Evolutionary conservation across 352 stramenopile species (phyloP), one percentile per base, ranked within the genome.

Genomic region (Phytophthora pisi): DNA sequence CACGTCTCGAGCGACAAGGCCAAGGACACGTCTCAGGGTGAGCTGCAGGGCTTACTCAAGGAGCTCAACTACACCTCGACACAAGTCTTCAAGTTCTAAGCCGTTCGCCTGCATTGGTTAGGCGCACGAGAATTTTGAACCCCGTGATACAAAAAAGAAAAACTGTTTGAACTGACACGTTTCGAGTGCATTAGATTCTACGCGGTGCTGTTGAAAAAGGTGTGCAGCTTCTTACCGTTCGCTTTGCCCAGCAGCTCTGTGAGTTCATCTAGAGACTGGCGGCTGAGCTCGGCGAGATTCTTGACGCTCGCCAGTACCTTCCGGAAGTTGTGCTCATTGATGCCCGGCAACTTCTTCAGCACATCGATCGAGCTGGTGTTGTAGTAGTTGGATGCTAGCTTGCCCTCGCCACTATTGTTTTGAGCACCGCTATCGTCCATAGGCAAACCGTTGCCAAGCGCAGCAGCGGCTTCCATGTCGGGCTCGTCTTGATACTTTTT

Each of bases 281-380:
- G 62, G 28, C 79, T 93, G 13, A 98, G 80, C 26, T 95, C 86
- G 1, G 86, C 86, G 7, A 98, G 72, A 56, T 78, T 93, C 43
- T 80, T 71, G 52, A 95, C 86, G 13, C 78, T 82, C 15, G 68
- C 63, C 11, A 96, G 57, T 18, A 98, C 75, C 36, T 88, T 87
- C 28, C 90, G 76, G 61, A 88, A 96, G 78, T 99, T 99, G 66
- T 97, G 80, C 42, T 96, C 82, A 57, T 89, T 99, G 61, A 99
- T 92, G n/a, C 97, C 97, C 3, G 97, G 97, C 47, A 99, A 79
- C 56, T 97, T 90, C 51, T 98, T 89, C 16, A 99, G 78, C 64
- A 99, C 91, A 52, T 98, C 92, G 63, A 98, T 82, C 11, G 96
- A 93, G 53, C 82, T 92, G 28, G 95, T 90, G 70, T 98, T 98